A percentile compares a stretch with the other conserved stretches of the same genome.
phyloP scores from a whole-genome alignment of 495 filamentous ascomycete genomes.

The Poronia punctata region DNA sequence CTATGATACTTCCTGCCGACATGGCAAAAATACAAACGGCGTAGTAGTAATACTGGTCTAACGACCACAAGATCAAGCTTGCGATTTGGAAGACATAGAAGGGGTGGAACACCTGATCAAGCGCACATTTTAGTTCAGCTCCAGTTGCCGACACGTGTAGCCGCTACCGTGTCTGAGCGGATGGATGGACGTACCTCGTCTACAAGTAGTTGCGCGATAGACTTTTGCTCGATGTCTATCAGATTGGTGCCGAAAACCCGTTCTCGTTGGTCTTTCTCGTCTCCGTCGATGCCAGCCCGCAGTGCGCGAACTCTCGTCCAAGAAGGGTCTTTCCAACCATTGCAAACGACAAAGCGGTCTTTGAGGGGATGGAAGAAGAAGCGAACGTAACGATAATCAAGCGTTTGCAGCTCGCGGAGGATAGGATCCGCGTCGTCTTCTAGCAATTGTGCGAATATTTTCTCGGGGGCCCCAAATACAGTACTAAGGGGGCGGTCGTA shows the following conservation, averaged over 20 bases:
- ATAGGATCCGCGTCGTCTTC: slow-evolving; percentile 86
- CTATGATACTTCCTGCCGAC: slow-evolving; percentile 82
- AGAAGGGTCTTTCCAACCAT: slow-evolving; percentile 84
- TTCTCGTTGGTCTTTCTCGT: slow-evolving; percentile 78
- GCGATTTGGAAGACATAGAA: slow-evolving; percentile 98
- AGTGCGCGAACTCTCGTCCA: slow-evolving; percentile 76
- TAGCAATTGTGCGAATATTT: slow-evolving; percentile 47
- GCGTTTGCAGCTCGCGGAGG: slow-evolving; percentile 57
- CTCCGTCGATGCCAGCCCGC: slow-evolving; percentile 78
- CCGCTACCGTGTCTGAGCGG: background rate
- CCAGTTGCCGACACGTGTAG: background rate
- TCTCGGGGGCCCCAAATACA: slow-evolving; percentile 65
- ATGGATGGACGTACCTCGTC: slow-evolving; percentile 64
- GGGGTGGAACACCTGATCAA: slow-evolving; percentile 74
- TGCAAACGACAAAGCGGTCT: slow-evolving; percentile 80
- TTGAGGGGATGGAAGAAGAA: slow-evolving; percentile 85
- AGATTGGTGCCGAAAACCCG: slow-evolving; percentile 81
- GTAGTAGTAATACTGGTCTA: slow-evolving; percentile 97
- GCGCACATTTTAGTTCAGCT: slow-evolving; percentile 9
- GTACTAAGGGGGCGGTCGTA: slow-evolving; percentile 83
- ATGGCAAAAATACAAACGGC: slow-evolving; percentile 93
- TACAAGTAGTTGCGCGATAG: slow-evolving; percentile 69
- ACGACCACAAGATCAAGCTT: slow-evolving; percentile 87
- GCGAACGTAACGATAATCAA: slow-evolving; percentile 90
- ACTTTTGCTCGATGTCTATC: slow-evolving; percentile 89